Evolutionary conservation across 2,329 filamentous ascomycete genomes (phyloP).

Genomic region (Trichoderma hamatum): DNA sequence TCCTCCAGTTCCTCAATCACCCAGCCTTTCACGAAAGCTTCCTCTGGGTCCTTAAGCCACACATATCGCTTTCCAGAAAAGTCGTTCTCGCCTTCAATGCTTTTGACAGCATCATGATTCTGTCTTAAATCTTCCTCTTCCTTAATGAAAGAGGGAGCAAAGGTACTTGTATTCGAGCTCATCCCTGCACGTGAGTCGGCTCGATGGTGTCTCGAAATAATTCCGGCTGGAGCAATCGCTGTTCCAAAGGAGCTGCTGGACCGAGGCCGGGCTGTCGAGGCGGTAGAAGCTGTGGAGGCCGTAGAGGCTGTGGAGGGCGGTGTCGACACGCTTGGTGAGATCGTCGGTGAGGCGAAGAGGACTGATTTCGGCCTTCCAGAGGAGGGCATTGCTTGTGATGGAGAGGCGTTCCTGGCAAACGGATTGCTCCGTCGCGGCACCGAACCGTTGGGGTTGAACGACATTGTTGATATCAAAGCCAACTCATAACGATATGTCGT

Average conservation of each 20-base stretch:
- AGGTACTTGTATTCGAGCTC: conserved; percentile 70
- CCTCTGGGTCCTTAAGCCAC: conserved; percentile 86
- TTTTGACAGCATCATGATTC: conserved; percentile 59
- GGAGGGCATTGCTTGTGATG: conserved; percentile 62
- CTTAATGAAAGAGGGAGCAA: conserved; percentile 96
- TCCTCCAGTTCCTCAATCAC: conserved; percentile 78
- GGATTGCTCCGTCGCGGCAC: conserved; percentile 79
- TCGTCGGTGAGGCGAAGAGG: conserved; percentile 58
- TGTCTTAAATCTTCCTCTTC: conserved; percentile 76
- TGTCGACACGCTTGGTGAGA: conserved; percentile 29
- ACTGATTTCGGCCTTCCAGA: conserved; percentile 72
- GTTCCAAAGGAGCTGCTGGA: conserved; percentile 61
- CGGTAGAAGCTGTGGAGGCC: conserved; percentile 46
- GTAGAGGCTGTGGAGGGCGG: conserved; percentile 56
- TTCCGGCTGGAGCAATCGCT: conserved; percentile 44
- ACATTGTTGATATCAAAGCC: conserved; percentile 38
- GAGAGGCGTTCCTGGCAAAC: conserved; percentile 70
- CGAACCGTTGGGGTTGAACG: conserved; percentile 42
- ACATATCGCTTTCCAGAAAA: conserved; percentile 99
- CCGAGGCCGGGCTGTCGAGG: conserved; percentile 65
- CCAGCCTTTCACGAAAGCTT: conserved; percentile 90
- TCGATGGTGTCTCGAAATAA: conserved; percentile 47
- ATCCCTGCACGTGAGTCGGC: conserved; percentile 67
- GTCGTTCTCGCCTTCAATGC: conserved; percentile 96
- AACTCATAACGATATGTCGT: conserved; percentile 30